Evolutionary conservation across 176 grass and related monocot species (phyloP), one percentile per base, ranked within the genome.

Genomic region (Saccharum officinarum): DNA sequence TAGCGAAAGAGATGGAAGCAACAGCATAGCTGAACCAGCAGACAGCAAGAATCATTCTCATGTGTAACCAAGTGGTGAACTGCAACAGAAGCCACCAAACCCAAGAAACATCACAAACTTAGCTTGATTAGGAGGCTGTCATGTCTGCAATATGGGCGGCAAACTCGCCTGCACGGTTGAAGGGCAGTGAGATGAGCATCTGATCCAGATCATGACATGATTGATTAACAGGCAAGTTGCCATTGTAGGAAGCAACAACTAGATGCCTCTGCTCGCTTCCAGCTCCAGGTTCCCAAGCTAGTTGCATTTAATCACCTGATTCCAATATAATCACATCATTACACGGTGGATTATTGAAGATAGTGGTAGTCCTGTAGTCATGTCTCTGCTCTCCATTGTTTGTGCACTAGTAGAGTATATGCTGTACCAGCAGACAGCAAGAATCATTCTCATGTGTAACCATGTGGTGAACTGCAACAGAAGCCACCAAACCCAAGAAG

Each of bases 41-140:
- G 78, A 80, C 78, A 80, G 10, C 26, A 68, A 67, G 78, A 68
- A 80, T 80, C 28, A 50, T 67, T 80, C 10, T n/a, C 42, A 80
- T 68, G 42, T 68, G 42, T 80, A 45, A 66, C 18, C 28, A 65
- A 65, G 4, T 36, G 40, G 17, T 33, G 26, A 47, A 3, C 8
- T 47, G 62, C 60, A 66, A 79, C 60, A 30, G 16, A 66, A 44
- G 38, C 14, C 71, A 64, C 38, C 15, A 17, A 65, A 44, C 37
- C 39, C 38, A 17, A 65, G 59, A 45, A 63, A 25, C 23, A 31
- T 79, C 38, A 15, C 38, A 33, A 46, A 6, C 30, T 67, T 5
- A 50, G 1, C 62, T 80, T 68, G 42, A 20, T 80, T 68, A 80
- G 1, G 26, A 67, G 26, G 78, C 78, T 80, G 60, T 79, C 63